Base-by-base conservation (phyloP, 345 rosid species). In the Pugionium cornutum region DNA sequence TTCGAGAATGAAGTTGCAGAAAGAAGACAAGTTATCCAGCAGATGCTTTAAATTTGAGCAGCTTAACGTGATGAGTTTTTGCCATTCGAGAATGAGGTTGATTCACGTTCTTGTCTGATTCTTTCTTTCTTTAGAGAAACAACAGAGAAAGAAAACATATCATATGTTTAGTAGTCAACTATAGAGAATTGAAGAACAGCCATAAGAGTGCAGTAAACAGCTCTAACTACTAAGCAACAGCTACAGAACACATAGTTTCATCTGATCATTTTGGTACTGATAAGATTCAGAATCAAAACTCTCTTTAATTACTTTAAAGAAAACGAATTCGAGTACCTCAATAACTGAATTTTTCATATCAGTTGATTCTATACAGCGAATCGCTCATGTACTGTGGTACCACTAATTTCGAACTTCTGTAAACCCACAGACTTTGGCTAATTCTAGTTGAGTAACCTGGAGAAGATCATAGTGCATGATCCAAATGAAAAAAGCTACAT, bases 81-180 rank as follows among this genome's bases (percentile, higher is more conserved):
- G 34, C 7, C 56, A 36, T 62, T 37, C n/a, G 41, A 40, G 27
- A 62, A 54, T 4, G 51, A 25, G 43, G 62, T 40, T 53, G 62
- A 54, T 70, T 54, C 69, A 70, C 42, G 57, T 26, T 39, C 63
- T 6, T 62, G 63, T 4, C 36, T 7, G 52, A 54, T 54, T 53
- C 29, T 6, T 62, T 70, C 36, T 47, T 57, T 62, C 63, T 70
- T 36, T 62, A 31, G 55, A 61, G 9, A 44, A 18, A 18, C 18
- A 18, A 18, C 18, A 18, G 18, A 18, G 18, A 18, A 18, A 18
- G 18, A 18, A 18, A 18, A 18, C 18, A 18, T 18, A 18, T 18
- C 18, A 18, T 18, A 18, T 18, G 18, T 18, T 18, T 18, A 18
- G 18, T 18, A 18, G 18, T 0, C 18, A 18, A 18, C 18, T 18